Base-by-base conservation (phyloP, 2,329 filamentous ascomycete genomes). In the Ilyonectria sp. region DNA sequence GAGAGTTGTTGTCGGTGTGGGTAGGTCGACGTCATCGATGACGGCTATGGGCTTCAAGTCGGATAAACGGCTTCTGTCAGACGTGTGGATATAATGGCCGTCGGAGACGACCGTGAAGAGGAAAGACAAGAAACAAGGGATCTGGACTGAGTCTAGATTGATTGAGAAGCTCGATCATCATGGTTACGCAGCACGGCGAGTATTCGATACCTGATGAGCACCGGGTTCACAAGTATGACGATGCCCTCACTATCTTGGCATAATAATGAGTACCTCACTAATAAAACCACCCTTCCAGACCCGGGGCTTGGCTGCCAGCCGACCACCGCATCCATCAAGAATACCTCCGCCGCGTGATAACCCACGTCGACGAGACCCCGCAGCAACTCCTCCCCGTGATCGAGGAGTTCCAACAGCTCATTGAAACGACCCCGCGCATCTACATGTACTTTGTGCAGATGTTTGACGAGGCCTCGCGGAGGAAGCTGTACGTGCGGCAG, bases 401-500 rank as follows among this genome's bases (percentile, higher is more conserved):
- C 0, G 73, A 86, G 68, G 91, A 93, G 69, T 92, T 94, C 81
- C 85, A 90, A 74, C 78, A 87, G 1, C 80, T 93, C 26, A 93
- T 94, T 69, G 91, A 93, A 77, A 78, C 78, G 31, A 89, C 89
- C 69, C 82, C 90, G 1, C 86, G 90, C 23, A 81, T 93, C 29
- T 91, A 89, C 81, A 90, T 93, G 85, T 88, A 90, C 77, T 89
- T 92, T 75, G 82, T 82, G 26, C 82, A 86, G 69, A 93, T 93
- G 92, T 93, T 92, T 79, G 83, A 87, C 33, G 89, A 93, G 79
- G 83, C 93, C 21, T 91, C 91, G 0, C 76, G 77, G 35, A 90
- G 89, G 77, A 81, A 84, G 19, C 87, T 87, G 0, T 93, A 93
- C 79, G 76, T 79, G 65, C 83, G 82, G 7, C 91, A 93, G 67